Evolutionary conservation across 1,284 basidiomycete genomes (phyloP), one percentile per base, ranked within the genome.

Genomic region (Austropuccinia psidii): DNA sequence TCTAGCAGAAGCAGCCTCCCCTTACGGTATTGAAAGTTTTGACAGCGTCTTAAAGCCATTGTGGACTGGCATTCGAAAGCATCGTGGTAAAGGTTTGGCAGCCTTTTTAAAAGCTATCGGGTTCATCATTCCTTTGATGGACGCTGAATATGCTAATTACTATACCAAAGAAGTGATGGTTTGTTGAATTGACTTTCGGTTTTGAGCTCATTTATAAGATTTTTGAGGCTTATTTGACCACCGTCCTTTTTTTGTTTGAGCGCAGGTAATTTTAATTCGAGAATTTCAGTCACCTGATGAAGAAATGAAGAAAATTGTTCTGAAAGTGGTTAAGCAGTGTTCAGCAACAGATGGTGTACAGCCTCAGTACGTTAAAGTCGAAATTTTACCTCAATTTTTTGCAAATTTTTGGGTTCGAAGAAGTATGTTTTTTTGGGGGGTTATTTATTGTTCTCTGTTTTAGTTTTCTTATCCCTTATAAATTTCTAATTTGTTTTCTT

Each of bases 261-360:
- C 94, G 76, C 95, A 93, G 67, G 91, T 96, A 75, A 96, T 97
- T 80, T 88, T 98, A 75, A 98, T 98, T 76, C 91, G 96, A 80
- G 96, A 98, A 83, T 99, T 98, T 84, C 94, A 96, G 82, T 97
- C 93, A 6, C 96, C 95, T 9, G 96, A 98, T 81, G 96, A 98
- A 82, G 96, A 98, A 84, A 98, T 99, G 96, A 96, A 98, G 85
- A 96, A 98, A 85, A 98, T 98, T 77, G 95, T 99, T 3, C 84
- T 98, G 65, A 98, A 98, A 81, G 96, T 98, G 69, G 94, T 98
- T 79, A 96, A 98, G 83, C 95, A 99, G 81, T 98, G 96, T 80
- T 92, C 96, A 45, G 91, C 91, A 7, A 98, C 96, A 0, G 96
- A 98, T 79, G 94, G 93, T 83, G 94, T 97, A 47, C 92, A 91